Evolutionary conservation across 805 yeast species (phyloP), one percentile per base, ranked within the genome.

Genomic region (Ogataea methylovora): DNA sequence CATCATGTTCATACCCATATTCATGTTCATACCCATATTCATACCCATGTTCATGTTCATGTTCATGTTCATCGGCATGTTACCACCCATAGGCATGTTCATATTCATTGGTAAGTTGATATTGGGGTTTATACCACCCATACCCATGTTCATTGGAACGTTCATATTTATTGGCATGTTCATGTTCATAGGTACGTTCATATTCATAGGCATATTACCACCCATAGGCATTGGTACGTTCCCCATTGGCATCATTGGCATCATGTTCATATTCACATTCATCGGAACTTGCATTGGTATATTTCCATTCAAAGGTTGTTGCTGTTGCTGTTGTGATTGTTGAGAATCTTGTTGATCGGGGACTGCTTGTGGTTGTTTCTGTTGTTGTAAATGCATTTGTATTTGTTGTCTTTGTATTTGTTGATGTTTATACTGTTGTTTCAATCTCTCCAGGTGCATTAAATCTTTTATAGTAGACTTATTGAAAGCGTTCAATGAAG

Each of bases 401-500:
- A n/a, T 19, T 10, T 22, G 12, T 16, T 27, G 29, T 30, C 22
- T 30, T 30, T 20, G 32, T 18, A 11, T 13, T 22, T n/a, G 30
- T n/a, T 29, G 44, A 21, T 32, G 51, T 29, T 37, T 45, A 30
- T 31, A 44, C 17, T 42, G 50, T 11, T 30, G 29, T 13, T 35
- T 42, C 33, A 44, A 29, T 23, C 37, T 36, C 26, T 48, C 49
- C 6, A 46, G 37, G 13, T 38, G 32, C 30, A 35, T 41, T 27
- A 44, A 33, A 26, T 40, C 49, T 23, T 32, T 40, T 17, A 42
- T 30, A 1, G 51, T 49, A 3, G 52, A 38, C 35, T 45, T 48
- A 32, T 54, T 54, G 32, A 80, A 59, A 0, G 83, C 73, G 17
- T 67, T 70, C 27, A 74, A 40, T 0, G 87, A 84, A 23, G 79